Conservation (phyloP, 228 moss, liverwort and hornwort species). For the Sphagnum fallax region DNA sequence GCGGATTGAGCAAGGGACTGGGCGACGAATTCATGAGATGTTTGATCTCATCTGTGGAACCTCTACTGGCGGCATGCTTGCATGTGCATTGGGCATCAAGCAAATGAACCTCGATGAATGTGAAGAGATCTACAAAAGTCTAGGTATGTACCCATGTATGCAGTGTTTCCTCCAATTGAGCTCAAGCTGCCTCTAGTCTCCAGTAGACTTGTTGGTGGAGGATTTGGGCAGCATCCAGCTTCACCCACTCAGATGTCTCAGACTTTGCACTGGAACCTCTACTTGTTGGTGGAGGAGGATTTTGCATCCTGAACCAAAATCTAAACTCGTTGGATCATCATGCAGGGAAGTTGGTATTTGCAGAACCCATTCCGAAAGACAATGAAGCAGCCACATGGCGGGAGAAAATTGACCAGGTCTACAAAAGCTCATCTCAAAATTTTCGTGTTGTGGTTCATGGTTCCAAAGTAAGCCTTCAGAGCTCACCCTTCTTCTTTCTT, state of each 20-base stretch:
- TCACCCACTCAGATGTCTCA: no score
- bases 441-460: conserved; percentile 99
- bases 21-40: conserved; percentile 91
- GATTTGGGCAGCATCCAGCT: no score
- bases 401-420: conserved; percentile 95
- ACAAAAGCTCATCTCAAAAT: conserved; percentile 98
- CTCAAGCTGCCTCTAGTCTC: no score
- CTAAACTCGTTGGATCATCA: neutral
- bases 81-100: conserved; percentile 94
- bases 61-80: conserved; percentile 99
- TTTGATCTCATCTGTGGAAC: conserved; percentile 99
- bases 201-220: no score
- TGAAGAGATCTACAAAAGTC: conserved; percentile 93
- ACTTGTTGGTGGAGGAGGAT: no score
- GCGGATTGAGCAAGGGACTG: conserved; percentile 81
- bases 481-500: neutral
- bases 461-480: conserved; percentile 60
- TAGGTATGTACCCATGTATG: conserved; percentile 36
- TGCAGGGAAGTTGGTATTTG: conserved; percentile 92
- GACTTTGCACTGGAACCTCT: no score
- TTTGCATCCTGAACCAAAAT: no score
- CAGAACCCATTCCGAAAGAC: conserved; percentile 88
- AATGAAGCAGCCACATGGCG: conserved; percentile 98
- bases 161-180: neutral
- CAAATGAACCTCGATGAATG: conserved; percentile 85